Conservation (phyloP, 2,329 filamentous ascomycete genomes). For the Colletotrichum lentis region DNA sequence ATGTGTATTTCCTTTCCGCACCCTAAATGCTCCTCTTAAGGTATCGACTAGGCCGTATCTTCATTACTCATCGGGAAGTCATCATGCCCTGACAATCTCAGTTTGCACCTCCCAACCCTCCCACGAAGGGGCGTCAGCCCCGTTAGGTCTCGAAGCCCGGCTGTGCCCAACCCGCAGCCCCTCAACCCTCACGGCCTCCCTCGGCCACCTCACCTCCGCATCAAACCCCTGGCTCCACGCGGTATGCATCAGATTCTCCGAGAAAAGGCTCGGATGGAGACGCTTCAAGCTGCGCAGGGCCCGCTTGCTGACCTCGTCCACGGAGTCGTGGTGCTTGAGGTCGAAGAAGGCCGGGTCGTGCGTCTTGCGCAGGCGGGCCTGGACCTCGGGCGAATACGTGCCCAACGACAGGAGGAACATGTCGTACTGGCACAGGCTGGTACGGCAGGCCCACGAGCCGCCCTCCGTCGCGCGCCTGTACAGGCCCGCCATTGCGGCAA, state of each 20-base stretch:
- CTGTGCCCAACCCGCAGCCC: conserved; percentile 50
- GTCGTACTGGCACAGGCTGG: conserved; percentile 49
- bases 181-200: conserved; percentile 51
- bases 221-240: conserved; percentile 46
- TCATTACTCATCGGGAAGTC: not conserved
- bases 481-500: conserved; percentile 47
- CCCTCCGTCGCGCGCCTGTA: conserved; percentile 46
- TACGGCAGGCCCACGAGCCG: conserved; percentile 48
- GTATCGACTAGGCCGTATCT: not conserved
- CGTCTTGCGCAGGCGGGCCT: conserved; percentile 56
- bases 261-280: conserved; percentile 46
- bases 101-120: conserved; percentile 58
- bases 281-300: conserved; percentile 61
- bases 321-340: conserved; percentile 64
- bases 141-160: conserved; percentile 52
- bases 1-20: not conserved
- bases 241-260: conserved; percentile 43
- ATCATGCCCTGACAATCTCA: conserved; percentile 38
- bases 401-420: conserved; percentile 52
- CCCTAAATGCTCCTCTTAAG: not conserved
- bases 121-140: conserved; percentile 62
- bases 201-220: conserved; percentile 50
- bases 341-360: conserved; percentile 63
- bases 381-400: conserved; percentile 56
- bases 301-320: conserved; percentile 65